Evolutionary conservation across 2,329 filamentous ascomycete genomes (phyloP).

Genomic region (Emmonsiellopsis sp.): DNA sequence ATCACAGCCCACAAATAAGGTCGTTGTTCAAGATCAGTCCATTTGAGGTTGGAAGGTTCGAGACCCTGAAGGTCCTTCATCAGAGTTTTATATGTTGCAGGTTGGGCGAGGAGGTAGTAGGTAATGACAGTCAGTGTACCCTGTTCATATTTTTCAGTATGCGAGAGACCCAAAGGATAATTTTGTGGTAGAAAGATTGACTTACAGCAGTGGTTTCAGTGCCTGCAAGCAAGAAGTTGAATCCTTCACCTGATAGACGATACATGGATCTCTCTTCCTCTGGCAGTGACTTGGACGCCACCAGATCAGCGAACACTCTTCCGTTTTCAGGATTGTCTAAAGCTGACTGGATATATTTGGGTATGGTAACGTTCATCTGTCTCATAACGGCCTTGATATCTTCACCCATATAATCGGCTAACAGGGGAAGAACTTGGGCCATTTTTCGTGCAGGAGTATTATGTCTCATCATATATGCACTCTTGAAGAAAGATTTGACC

Average conservation of each 20-base stretch:
- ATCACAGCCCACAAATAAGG: slow-evolving; percentile 33
- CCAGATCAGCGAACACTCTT: slow-evolving; percentile 20
- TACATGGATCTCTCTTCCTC: slow-evolving; percentile 10
- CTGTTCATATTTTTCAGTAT: neutral
- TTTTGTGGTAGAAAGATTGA: neutral
- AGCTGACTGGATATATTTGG: slow-evolving; percentile 16
- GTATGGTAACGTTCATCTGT: slow-evolving; percentile 19
- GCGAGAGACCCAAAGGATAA: neutral
- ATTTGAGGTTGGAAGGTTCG: slow-evolving; percentile 17
- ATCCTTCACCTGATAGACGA: slow-evolving; percentile 14
- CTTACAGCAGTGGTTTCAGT: slow-evolving; percentile 22
- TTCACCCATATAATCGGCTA: slow-evolving; percentile 15
- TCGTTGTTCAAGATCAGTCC: slow-evolving; percentile 24
- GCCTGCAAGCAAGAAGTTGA: slow-evolving; percentile 21
- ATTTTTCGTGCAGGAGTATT: slow-evolving; percentile 21
- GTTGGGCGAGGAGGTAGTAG: slow-evolving; percentile 28
- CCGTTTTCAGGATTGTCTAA: slow-evolving; percentile 16
- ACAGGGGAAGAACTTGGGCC: slow-evolving; percentile 11
- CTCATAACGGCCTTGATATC: slow-evolving; percentile 17
- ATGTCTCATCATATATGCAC: slow-evolving; percentile 27
- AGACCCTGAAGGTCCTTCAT: slow-evolving; percentile 19
- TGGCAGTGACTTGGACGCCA: slow-evolving; percentile 16
- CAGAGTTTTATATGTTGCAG: slow-evolving; percentile 18
- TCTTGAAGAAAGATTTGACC: slow-evolving; percentile 24
- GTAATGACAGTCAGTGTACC: slow-evolving; percentile 26